A percentile compares a stretch with the other conserved stretches of the same genome.
phyloP scores from a whole-genome alignment of 192 early-diverging fungal genomes.

The Rhizophagus sp. region DNA sequence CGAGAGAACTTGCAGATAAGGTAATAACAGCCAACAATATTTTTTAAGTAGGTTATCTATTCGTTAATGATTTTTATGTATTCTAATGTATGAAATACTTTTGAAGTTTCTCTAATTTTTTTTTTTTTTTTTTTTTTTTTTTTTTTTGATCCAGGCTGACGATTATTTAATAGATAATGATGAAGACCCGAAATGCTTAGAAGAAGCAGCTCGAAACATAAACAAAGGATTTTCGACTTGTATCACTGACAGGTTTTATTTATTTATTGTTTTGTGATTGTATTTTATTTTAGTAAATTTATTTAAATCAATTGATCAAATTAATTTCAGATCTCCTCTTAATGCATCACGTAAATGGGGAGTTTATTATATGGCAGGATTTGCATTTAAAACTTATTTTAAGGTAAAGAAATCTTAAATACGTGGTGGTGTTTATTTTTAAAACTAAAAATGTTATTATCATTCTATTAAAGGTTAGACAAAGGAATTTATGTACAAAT shows the following conservation, averaged over 20 bases:
- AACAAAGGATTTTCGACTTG: constrained; percentile 91
- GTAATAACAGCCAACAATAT: constrained; percentile 32
- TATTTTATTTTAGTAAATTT: constrained; percentile 6
- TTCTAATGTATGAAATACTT: not conserved
- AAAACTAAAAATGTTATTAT: not conserved
- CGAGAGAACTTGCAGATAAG: constrained; percentile 50
- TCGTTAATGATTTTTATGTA: not conserved
- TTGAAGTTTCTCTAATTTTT: constrained; percentile 1
- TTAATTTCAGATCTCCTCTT: constrained; percentile 34
- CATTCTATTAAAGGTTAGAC: constrained; percentile 54
- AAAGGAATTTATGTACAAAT: constrained; percentile 82
- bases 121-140: constrained; percentile 25
- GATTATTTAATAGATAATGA: constrained; percentile 36
- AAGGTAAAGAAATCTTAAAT: constrained; percentile 55
- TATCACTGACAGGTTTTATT: constrained; percentile 76
- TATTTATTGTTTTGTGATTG: not conserved
- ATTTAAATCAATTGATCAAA: not conserved
- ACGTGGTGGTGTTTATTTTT: not conserved
- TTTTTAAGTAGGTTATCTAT: not conserved
- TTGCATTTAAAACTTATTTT: constrained; percentile 88
- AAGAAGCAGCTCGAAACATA: constrained; percentile 81
- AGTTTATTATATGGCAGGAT: constrained; percentile 82
- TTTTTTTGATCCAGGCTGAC: constrained; percentile 50
- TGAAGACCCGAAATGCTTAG: constrained; percentile 61
- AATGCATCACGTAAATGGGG: constrained; percentile 87